Evolutionary conservation across 2,329 filamentous ascomycete genomes (phyloP), one percentile per base, ranked within the genome.

Genomic region (Ascochyta rabiei): DNA sequence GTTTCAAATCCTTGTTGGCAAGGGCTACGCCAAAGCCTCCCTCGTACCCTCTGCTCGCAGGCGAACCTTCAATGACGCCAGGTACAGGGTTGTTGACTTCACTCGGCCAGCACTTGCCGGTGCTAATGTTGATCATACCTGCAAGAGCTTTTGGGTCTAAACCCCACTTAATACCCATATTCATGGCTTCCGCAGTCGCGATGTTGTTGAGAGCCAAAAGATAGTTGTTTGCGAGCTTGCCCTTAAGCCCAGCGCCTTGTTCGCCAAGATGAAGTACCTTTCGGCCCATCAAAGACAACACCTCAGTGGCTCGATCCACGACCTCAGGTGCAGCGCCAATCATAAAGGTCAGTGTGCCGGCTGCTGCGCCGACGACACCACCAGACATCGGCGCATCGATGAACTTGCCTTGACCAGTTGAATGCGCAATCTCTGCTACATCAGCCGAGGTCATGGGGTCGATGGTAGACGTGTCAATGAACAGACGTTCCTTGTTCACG

Each of bases 311-410:
- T 10, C 85, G 83, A 1, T 86, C 77, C 1, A 95, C 80, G 0
- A 90, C 74, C 4, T 82, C 78, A 1, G 79, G 71, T 0, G 86
- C 81, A 6, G 88, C 84, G 38, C 95, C 95, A 51, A 98, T 86
- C 95, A 99, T 98, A 75, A 99, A 99, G 0, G 93, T 96, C 53
- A 99, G 80, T 0, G 91, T 93, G 30, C 89, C 95, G 12, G 91
- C 91, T 6, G 86, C 82, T 10, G 95, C 95, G 38, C 93, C 95
- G 5, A 98, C 91, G 0, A 97, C 93, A 45, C 95, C 95, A 42
- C 95, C 95, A 0, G 93, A 98, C 89, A 99, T 96, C 39, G 95
- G 95, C 3, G 95, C 93, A 72, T 99, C 95, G 54, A 97, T 87
- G 70, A 98, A 97, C 47, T 82, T 83, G 48, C 90, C 90, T 70